A percentile compares a stretch with the other conserved stretches of the same genome.
Evolutionary conservation across 148 eudicot genomes (phyloP).

Genomic region (Cornus florida): DNA sequence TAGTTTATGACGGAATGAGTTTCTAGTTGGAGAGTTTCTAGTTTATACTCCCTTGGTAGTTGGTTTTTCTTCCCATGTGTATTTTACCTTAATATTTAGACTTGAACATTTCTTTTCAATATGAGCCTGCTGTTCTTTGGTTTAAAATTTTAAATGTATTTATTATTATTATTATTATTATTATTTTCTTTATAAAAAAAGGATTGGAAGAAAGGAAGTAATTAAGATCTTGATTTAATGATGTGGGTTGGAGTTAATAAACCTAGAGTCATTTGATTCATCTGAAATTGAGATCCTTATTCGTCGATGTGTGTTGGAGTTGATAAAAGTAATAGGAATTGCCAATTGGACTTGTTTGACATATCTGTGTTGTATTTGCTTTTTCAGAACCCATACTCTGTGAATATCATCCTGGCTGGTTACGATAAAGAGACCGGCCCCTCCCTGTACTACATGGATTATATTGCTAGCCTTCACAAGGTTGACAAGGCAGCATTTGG

Average conservation of each 20-base stretch:
- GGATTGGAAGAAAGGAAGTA: neutral
- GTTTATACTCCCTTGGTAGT: neutral
- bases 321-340: neutral
- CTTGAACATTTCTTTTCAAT: neutral
- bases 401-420: conserved; percentile 79
- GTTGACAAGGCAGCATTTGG: conserved; percentile 86
- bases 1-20: too few relatives aligned
- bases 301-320: neutral
- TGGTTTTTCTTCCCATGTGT: neutral
- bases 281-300: neutral
- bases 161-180: too few relatives aligned
- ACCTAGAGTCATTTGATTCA: too few relatives aligned
- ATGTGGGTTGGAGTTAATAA: neutral
- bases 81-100: neutral
- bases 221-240: neutral
- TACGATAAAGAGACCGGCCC: conserved; percentile 84
- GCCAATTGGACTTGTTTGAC: neutral
- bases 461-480: conserved; percentile 83
- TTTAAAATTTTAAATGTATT: neutral
- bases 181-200: neutral
- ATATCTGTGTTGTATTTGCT: neutral
- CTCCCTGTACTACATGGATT: conserved; percentile 78
- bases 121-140: neutral
- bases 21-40: neutral
- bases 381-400: conserved; percentile 77